These are phyloP conservation scores for Cephaloascus albidus DNA, from an alignment of 805 yeast species.

Conservation along the genomic window DNA sequence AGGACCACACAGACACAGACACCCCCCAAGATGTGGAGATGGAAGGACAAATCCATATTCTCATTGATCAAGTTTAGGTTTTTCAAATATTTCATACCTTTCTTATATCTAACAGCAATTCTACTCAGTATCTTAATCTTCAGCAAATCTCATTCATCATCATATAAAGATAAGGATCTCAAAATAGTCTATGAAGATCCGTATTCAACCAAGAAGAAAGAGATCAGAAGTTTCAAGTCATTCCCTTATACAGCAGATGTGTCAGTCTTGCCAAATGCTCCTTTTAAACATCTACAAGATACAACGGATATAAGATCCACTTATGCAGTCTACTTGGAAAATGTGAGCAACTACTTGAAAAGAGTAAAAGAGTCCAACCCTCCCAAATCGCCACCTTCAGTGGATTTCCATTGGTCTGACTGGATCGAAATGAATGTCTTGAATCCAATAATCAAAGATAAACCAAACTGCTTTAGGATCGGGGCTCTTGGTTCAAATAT, in stretches of 20 bases:
- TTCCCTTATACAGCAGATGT: constrained; percentile 20
- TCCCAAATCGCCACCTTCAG: constrained; percentile 19
- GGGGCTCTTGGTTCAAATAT: constrained; percentile 31
- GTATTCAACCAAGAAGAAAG: neutral
- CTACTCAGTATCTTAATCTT: neutral
- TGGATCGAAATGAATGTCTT: constrained; percentile 40
- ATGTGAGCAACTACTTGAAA: constrained; percentile 15
- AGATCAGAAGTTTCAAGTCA: neutral
- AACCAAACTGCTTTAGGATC: constrained; percentile 32
- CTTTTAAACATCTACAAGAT: constrained; percentile 22
- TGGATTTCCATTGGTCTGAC: constrained; percentile 46
- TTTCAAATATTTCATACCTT: neutral
- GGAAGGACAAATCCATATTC: neutral
- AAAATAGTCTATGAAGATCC: neutral
- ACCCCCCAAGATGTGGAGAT: too few relatives aligned
- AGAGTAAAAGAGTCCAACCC: constrained; percentile 9
- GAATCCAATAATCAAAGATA: constrained; percentile 21
- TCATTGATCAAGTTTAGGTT: neutral
- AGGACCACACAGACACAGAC: too few relatives aligned
- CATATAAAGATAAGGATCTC: neutral
- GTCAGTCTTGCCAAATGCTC: constrained; percentile 25
- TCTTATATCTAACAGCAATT: neutral
- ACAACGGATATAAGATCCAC: constrained; percentile 24
- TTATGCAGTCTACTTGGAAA: constrained; percentile 18
- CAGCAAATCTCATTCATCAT: neutral